phyloP scores from a whole-genome alignment of 1,139 yeast species.

The Geotrichum candidum region DNA sequence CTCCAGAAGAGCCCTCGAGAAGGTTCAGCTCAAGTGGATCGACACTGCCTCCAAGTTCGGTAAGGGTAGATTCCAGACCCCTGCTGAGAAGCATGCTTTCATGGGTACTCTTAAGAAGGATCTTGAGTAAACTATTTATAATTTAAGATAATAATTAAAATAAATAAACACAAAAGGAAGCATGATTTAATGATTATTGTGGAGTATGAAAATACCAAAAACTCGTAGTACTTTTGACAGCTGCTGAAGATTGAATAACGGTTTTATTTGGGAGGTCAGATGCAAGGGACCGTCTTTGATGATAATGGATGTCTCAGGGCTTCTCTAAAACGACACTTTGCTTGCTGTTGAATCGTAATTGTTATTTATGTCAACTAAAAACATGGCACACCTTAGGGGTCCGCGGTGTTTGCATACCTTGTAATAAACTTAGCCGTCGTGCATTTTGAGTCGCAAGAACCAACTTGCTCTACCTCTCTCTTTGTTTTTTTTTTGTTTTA shows the following conservation, averaged over 20 bases:
- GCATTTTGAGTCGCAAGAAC: no score
- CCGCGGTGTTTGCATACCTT: no score
- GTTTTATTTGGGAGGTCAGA: not conserved
- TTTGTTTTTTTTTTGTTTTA: no score
- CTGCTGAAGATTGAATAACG: not conserved
- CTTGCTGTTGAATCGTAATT: no score
- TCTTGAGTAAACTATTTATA: constrained; percentile 30
- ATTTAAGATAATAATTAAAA: not conserved
- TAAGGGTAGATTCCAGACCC: constrained; percentile 99
- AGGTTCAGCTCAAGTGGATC: constrained; percentile 97
- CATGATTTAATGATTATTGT: not conserved
- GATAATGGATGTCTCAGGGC: no score
- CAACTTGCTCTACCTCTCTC: no score
- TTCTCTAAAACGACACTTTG: no score
- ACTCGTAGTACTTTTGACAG: not conserved
- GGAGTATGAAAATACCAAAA: not conserved
- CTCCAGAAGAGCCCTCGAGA: constrained; percentile 94
- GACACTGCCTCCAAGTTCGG: constrained; percentile 99
- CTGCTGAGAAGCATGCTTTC: constrained; percentile 99
- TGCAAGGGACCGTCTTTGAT: no score
- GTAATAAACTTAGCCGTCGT: no score
- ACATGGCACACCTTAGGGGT: no score
- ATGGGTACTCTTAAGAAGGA: constrained; percentile 99
- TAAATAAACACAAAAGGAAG: not conserved
- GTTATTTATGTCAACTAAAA: no score